Conservation (phyloP, 805 yeast genomes). For the Candida nanaspora region DNA sequence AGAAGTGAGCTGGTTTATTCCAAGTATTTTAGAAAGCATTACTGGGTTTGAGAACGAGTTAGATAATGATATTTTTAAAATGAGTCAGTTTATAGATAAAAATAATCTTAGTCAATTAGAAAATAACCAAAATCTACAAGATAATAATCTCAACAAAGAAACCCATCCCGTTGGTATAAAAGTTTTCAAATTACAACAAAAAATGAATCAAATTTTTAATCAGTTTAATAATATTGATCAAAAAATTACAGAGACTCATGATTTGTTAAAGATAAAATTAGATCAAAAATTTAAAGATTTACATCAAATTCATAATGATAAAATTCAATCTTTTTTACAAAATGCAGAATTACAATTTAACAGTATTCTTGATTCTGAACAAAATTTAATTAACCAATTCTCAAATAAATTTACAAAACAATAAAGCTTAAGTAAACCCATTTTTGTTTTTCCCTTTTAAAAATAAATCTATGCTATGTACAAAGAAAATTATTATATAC, state of each 20-base stretch:
- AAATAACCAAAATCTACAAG: no score
- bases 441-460: no score
- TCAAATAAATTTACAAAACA: background rate
- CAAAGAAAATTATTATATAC: no score
- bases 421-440: no score
- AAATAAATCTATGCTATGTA: no score
- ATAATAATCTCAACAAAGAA: no score
- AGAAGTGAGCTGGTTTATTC: no score
- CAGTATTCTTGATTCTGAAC: conserved; percentile 7
- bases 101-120: no score
- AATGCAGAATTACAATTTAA: conserved; percentile 7
- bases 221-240: conserved; percentile 4
- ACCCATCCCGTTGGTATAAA: no score
- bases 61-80: background rate
- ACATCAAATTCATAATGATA: conserved; percentile 6
- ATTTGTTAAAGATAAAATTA: conserved; percentile 6
- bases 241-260: conserved; percentile 6
- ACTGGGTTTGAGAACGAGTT: background rate
- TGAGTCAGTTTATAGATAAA: background rate
- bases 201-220: background rate
- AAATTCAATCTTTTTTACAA: conserved; percentile 7
- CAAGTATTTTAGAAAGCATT: background rate
- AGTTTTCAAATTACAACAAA: background rate
- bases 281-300: conserved; percentile 9
- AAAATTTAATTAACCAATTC: conserved; percentile 6